Evolutionary conservation across 768 basidiomycete genomes (phyloP).

Genomic region (Lactarius hatsudake): DNA sequence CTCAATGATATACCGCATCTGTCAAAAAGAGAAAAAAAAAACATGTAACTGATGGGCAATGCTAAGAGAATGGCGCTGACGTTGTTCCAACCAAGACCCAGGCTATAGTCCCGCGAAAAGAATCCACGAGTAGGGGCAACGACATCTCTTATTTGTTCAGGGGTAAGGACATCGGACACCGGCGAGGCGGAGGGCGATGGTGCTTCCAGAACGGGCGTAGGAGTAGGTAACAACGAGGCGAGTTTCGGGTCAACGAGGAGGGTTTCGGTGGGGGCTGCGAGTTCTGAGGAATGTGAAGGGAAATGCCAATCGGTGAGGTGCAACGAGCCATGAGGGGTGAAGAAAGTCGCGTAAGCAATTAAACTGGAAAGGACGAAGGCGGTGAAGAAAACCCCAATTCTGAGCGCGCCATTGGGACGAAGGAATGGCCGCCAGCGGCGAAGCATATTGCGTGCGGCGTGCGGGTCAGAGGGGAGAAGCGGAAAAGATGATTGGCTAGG

Average conservation of each 20-base stretch:
- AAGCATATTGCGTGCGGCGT: background rate
- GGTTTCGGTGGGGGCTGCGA: background rate
- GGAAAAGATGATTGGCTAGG: background rate
- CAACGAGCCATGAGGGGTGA: background rate
- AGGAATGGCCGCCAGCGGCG: conserved; percentile 9
- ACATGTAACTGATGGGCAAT: conserved; percentile 3
- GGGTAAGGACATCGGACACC: conserved; percentile 29
- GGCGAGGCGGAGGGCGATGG: background rate
- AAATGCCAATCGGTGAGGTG: conserved; percentile 1
- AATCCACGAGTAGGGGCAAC: conserved; percentile 42
- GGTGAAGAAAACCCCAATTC: background rate
- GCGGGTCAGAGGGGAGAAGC: background rate
- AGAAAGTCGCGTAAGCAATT: conserved; percentile 8
- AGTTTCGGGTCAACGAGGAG: background rate
- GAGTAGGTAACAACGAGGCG: background rate
- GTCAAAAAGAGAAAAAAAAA: background rate
- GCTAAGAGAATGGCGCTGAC: conserved; percentile 31
- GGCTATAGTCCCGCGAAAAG: conserved; percentile 44
- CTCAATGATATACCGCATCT: conserved; percentile 52
- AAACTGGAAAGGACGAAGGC: conserved; percentile 13
- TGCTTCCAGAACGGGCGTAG: background rate
- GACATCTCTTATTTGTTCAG: conserved; percentile 36
- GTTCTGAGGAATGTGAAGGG: background rate
- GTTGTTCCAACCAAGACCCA: conserved; percentile 49
- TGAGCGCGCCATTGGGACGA: background rate